phyloP scores from a whole-genome alignment of 257 asterid species.

The Paulownia fortunei region DNA sequence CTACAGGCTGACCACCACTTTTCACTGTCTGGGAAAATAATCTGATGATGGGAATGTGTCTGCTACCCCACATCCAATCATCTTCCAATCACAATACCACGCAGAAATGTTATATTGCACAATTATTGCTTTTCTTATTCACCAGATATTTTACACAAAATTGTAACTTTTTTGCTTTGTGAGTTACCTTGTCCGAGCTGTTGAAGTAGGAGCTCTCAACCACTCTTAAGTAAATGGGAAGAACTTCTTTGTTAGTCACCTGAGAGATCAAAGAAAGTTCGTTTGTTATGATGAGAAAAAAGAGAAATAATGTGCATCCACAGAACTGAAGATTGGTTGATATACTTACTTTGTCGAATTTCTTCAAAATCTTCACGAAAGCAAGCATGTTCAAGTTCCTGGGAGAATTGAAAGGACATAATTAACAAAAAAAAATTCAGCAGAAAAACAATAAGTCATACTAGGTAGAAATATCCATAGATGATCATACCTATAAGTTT shows the following conservation, averaged over 20 bases:
- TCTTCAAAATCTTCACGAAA: slow-evolving; percentile 93
- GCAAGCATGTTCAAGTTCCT: slow-evolving; percentile 98
- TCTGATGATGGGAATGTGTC: slow-evolving; percentile 33
- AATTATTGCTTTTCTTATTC: slow-evolving; percentile 16
- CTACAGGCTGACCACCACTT: slow-evolving; percentile 43
- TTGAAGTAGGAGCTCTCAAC: slow-evolving; percentile 94
- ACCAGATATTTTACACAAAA: slow-evolving; percentile 24
- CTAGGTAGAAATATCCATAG: neutral
- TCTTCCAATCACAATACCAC: slow-evolving; percentile 43
- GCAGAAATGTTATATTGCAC: neutral
- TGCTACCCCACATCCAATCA: slow-evolving; percentile 50
- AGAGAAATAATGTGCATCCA: neutral
- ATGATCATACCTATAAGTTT: slow-evolving; percentile 73
- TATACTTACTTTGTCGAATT: slow-evolving; percentile 86
- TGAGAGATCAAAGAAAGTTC: slow-evolving; percentile 29
- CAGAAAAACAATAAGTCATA: neutral
- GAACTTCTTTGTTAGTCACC: slow-evolving; percentile 91
- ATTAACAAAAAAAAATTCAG: neutral
- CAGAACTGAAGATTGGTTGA: neutral
- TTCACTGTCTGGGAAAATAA: slow-evolving; percentile 42
- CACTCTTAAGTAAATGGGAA: slow-evolving; percentile 87
- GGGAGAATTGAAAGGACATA: slow-evolving; percentile 13
- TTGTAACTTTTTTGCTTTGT: slow-evolving; percentile 3
- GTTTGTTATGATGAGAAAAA: neutral
- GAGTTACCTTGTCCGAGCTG: slow-evolving; percentile 89